Percentiles rank a stretch among this genome's conserved stretches.
phyloP scores from a whole-genome alignment of 2,329 filamentous ascomycete genomes.

The Curvularia sp. region DNA sequence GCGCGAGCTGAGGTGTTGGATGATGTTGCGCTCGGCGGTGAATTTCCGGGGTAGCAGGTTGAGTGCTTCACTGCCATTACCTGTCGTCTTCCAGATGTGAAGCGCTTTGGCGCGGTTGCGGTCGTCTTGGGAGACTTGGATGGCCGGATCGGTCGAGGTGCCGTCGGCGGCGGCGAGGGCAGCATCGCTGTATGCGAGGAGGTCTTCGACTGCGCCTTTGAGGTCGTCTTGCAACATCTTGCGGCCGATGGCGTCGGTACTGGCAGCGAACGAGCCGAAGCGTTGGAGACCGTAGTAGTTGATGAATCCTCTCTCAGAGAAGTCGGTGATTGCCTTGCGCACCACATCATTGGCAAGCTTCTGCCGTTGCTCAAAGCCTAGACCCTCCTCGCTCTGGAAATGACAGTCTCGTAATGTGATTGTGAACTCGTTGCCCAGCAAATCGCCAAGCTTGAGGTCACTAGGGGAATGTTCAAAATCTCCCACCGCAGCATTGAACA shows the following conservation, averaged over 20 bases:
- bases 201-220: slow-evolving; percentile 76
- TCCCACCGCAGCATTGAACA: slow-evolving; percentile 71
- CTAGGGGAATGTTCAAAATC: slow-evolving; percentile 79
- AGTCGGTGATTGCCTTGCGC: slow-evolving; percentile 67
- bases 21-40: slow-evolving; percentile 77
- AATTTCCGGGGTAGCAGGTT: slow-evolving; percentile 79
- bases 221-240: slow-evolving; percentile 84
- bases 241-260: slow-evolving; percentile 84
- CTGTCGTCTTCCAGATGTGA: slow-evolving; percentile 71
- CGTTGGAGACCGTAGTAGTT: slow-evolving; percentile 99
- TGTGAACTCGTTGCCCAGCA: slow-evolving; percentile 88
- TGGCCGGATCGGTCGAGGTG: slow-evolving; percentile 43
- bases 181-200: slow-evolving; percentile 75
- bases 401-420: slow-evolving; percentile 88
- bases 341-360: slow-evolving; percentile 62
- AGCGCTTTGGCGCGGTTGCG: slow-evolving; percentile 79
- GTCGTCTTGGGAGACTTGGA: slow-evolving; percentile 75
- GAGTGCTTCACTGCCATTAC: slow-evolving; percentile 67
- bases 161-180: slow-evolving; percentile 64
- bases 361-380: slow-evolving; percentile 46
- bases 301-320: slow-evolving; percentile 81
- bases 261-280: slow-evolving; percentile 86
- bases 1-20: slow-evolving; percentile 71
- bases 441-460: slow-evolving; percentile 80
- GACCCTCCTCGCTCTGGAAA: slow-evolving; percentile 59